Conservation (phyloP, 148 eudicot genomes). For the Amaranthus cruentus region DNA sequence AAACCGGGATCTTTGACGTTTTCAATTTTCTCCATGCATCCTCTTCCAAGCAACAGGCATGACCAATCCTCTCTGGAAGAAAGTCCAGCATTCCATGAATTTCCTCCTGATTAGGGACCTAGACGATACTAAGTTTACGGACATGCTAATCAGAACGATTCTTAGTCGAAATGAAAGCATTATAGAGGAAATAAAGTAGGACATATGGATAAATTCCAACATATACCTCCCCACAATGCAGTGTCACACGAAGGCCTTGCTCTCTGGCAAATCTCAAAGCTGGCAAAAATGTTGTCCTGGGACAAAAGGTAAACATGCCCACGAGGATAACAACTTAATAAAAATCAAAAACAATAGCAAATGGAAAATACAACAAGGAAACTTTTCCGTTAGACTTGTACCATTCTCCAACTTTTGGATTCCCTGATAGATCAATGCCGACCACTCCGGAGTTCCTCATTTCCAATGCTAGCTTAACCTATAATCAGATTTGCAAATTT, state of each 20-base stretch:
- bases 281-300: constrained; percentile 76
- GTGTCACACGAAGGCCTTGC: constrained; percentile 69
- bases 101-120: constrained; percentile 90
- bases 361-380: background rate
- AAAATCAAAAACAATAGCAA: constrained; percentile 9
- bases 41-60: constrained; percentile 88
- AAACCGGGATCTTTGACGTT: constrained; percentile 67
- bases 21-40: constrained; percentile 75
- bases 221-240: constrained; percentile 94
- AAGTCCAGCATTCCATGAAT: constrained; percentile 85
- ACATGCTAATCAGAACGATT: constrained; percentile 30
- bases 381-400: constrained; percentile 19
- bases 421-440: constrained; percentile 92
- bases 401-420: constrained; percentile 90
- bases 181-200: background rate
- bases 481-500: constrained; percentile 5
- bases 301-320: constrained; percentile 3
- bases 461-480: constrained; percentile 82
- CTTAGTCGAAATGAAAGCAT: background rate
- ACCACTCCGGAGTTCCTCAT: constrained; percentile 72
- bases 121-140: constrained; percentile 49
- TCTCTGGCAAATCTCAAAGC: constrained; percentile 80
- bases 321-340: constrained; percentile 5
- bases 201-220: constrained; percentile 8
- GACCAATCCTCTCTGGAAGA: constrained; percentile 85